Conservation (phyloP, 2,329 filamentous ascomycete species). For the Lasiodiplodia sp. region DNA sequence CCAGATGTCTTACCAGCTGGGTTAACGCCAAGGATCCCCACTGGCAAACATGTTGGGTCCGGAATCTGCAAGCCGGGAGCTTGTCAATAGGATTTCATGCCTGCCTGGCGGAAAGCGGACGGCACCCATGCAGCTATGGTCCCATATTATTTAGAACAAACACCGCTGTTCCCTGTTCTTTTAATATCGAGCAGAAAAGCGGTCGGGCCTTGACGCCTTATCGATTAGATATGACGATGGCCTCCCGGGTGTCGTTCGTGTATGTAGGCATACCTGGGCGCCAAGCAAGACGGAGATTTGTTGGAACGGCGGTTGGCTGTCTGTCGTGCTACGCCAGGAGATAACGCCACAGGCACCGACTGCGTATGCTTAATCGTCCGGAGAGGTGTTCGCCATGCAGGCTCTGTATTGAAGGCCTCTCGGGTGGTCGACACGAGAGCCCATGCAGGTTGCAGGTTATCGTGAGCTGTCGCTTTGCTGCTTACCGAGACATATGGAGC, state of each 20-base stretch:
- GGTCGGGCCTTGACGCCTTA: slow-evolving; percentile 9
- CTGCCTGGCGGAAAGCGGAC: not conserved
- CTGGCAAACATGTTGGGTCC: not conserved
- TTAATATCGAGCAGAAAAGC: not conserved
- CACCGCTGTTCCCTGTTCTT: slow-evolving; percentile 2
- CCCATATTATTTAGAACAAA: not conserved
- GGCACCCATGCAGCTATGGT: not conserved
- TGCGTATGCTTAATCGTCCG: not conserved
- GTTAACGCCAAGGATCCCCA: slow-evolving; percentile 6
- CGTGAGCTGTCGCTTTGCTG: not conserved
- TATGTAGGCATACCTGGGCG: slow-evolving; percentile 9
- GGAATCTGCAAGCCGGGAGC: slow-evolving; percentile 12
- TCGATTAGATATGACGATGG: slow-evolving; percentile 16
- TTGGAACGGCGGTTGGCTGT: not conserved
- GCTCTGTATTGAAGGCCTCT: not conserved
- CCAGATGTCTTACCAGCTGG: not conserved
- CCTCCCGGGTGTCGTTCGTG: not conserved
- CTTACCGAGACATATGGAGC: too few relatives aligned
- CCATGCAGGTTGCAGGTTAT: not conserved
- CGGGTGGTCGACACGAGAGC: too few relatives aligned
- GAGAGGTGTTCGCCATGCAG: not conserved
- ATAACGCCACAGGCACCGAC: slow-evolving; percentile 9
- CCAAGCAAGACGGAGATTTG: slow-evolving; percentile 15
- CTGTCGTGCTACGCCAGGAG: not conserved
- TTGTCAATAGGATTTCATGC: not conserved